A percentile compares a stretch with the other conserved stretches of the same genome.
Evolutionary conservation across 495 filamentous ascomycete species (phyloP).

Genomic region (Sphaerosporella brunnea): DNA sequence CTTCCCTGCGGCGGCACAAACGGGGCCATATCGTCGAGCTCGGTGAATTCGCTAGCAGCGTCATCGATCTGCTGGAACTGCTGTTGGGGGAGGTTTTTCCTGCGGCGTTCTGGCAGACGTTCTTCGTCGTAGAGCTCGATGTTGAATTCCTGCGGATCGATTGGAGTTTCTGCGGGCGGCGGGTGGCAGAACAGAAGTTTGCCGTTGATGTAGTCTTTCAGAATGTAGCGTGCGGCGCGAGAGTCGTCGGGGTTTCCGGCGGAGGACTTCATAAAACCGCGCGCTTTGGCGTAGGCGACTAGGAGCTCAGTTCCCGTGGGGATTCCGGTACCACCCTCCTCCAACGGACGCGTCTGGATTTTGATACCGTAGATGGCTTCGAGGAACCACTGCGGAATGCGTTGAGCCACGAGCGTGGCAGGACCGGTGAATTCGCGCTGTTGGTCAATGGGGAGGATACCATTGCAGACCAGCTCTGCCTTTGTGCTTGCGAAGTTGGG

Average conservation of each 20-base stretch:
- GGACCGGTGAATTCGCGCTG: conserved; percentile 88
- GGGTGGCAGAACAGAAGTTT: conserved; percentile 86
- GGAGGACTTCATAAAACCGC: conserved; percentile 77
- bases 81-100: conserved; percentile 29
- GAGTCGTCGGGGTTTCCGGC: conserved; percentile 85
- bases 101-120: conserved; percentile 58
- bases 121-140: conserved; percentile 59
- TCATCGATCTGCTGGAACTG: conserved; percentile 33
- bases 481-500: conserved; percentile 96
- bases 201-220: conserved; percentile 96
- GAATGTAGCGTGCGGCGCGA: conserved; percentile 68
- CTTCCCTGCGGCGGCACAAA: conserved; percentile 31
- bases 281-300: conserved; percentile 64
- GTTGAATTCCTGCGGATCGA: conserved; percentile 67
- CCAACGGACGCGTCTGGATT: conserved; percentile 59
- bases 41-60: conserved; percentile 4
- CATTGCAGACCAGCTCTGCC: conserved; percentile 88
- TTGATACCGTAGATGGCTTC: conserved; percentile 88
- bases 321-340: conserved; percentile 84
- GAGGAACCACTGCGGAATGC: conserved; percentile 78
- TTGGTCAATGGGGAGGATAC: conserved; percentile 93
- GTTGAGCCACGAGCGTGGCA: conserved; percentile 62
- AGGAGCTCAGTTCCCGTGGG: conserved; percentile 81
- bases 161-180: conserved; percentile 48
- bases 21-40: conserved; percentile 28